Evolutionary conservation across 805 yeast genomes (phyloP).

Genomic region (Kodamaea hsintzibuensis): DNA sequence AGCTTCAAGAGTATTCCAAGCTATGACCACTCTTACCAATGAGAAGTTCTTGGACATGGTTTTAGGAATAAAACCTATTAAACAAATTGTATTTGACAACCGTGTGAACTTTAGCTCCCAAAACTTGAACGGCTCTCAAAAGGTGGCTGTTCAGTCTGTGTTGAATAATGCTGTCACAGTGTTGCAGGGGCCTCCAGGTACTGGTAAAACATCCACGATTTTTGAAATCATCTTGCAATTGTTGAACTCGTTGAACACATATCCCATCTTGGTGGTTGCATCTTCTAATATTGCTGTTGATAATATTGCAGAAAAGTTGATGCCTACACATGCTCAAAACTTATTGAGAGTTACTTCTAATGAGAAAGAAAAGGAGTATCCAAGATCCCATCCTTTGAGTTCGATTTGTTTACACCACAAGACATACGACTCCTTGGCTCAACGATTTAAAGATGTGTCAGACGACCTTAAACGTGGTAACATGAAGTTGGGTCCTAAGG

Average conservation of each 20-base stretch:
- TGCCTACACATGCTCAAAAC: slow-evolving; percentile 49
- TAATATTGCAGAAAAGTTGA: slow-evolving; percentile 69
- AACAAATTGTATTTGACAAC: slow-evolving; percentile 59
- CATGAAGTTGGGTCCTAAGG: slow-evolving; percentile 31
- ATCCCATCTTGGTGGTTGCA: slow-evolving; percentile 71
- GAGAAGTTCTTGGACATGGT: slow-evolving; percentile 53
- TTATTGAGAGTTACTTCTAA: slow-evolving; percentile 59
- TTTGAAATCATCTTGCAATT: slow-evolving; percentile 51
- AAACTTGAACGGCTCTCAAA: slow-evolving; percentile 59
- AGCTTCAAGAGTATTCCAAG: slow-evolving; percentile 60
- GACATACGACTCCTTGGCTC: slow-evolving; percentile 51
- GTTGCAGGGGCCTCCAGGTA: slow-evolving; percentile 45
- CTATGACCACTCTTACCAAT: slow-evolving; percentile 62
- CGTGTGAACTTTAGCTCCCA: slow-evolving; percentile 49
- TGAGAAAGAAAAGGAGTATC: slow-evolving; percentile 63
- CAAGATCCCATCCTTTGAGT: slow-evolving; percentile 54
- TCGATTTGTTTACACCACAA: slow-evolving; percentile 66
- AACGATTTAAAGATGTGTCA: slow-evolving; percentile 42
- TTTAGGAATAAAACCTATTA: slow-evolving; percentile 54
- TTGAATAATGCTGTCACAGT: slow-evolving; percentile 51
- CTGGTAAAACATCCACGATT: slow-evolving; percentile 47
- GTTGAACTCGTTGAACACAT: slow-evolving; percentile 53
- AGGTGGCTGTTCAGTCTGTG: slow-evolving; percentile 54
- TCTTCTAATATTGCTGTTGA: slow-evolving; percentile 77
- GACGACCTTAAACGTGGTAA: slow-evolving; percentile 40